Evolutionary conservation across 208 protist genomes (phyloP).

Genomic region (Trichomonas tenax): DNA sequence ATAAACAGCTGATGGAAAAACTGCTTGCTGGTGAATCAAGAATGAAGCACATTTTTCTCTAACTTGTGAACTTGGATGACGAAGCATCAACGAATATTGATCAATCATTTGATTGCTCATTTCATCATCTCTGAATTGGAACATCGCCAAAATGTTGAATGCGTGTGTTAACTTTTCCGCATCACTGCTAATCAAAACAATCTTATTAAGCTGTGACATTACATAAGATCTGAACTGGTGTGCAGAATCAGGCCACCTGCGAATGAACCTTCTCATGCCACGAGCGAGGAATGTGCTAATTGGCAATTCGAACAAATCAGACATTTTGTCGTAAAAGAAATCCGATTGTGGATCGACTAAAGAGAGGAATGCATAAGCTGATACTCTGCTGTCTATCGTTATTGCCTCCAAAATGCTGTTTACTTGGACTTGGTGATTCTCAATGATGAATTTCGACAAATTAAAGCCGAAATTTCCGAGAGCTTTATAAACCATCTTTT

Average conservation of each 20-base stretch:
- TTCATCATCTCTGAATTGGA: neutral
- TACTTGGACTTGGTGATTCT: neutral
- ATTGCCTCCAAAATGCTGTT: neutral
- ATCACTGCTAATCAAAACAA: neutral
- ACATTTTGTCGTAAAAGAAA: neutral
- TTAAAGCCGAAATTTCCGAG: neutral
- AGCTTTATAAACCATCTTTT: neutral
- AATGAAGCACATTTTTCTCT: neutral
- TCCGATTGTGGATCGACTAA: neutral
- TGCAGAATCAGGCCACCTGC: neutral
- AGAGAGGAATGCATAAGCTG: neutral
- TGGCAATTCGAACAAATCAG: neutral
- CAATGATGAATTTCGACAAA: neutral
- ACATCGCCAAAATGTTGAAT: neutral
- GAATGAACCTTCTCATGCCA: neutral
- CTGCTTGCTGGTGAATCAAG: neutral
- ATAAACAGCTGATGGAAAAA: neutral
- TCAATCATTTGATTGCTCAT: neutral
- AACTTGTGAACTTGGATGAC: neutral
- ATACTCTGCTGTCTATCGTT: neutral
- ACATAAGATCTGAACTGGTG: neutral
- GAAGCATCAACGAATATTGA: neutral
- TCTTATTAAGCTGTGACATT: neutral
- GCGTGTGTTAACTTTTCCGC: neutral
- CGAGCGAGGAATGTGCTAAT: neutral